Evolutionary conservation across 495 filamentous ascomycete genomes (phyloP).

Genomic region (Penicillium samsonianum): DNA sequence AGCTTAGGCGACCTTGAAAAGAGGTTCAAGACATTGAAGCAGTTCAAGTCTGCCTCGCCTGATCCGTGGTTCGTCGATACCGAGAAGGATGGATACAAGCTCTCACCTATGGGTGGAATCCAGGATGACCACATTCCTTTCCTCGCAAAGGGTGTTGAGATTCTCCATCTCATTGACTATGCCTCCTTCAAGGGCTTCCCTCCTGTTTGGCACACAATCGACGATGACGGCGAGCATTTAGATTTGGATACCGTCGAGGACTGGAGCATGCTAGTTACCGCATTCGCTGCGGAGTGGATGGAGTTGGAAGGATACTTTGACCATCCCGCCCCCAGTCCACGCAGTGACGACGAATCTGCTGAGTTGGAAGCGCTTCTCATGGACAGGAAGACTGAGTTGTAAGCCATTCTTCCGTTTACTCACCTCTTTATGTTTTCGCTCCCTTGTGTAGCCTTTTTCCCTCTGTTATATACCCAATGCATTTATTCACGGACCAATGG

Average conservation of each 20-base stretch:
- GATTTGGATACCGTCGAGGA: constrained; percentile 83
- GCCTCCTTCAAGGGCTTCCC: constrained; percentile 63
- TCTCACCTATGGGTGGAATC: constrained; percentile 53
- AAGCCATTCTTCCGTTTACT: constrained; percentile 35
- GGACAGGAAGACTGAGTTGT: constrained; percentile 48
- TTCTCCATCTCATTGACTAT: constrained; percentile 82
- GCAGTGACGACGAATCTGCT: constrained; percentile 15
- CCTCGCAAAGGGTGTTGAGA: constrained; percentile 76
- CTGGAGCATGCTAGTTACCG: constrained; percentile 79
- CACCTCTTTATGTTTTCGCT: not conserved
- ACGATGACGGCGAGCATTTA: constrained; percentile 84
- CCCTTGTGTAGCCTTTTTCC: constrained; percentile 4
- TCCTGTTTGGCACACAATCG: constrained; percentile 77
- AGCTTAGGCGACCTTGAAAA: constrained; percentile 66
- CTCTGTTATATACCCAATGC: constrained; percentile 21
- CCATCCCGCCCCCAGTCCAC: not conserved
- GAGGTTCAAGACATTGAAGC: constrained; percentile 60
- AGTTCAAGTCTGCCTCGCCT: constrained; percentile 50
- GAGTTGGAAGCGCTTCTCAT: constrained; percentile 24
- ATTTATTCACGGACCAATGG: not conserved
- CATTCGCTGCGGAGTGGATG: constrained; percentile 92
- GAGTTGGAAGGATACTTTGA: constrained; percentile 68
- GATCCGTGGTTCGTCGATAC: constrained; percentile 53
- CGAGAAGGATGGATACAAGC: constrained; percentile 52
- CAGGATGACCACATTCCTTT: constrained; percentile 93